Conservation (phyloP, 306 rosid species). For the Acacia crassicarpa region DNA sequence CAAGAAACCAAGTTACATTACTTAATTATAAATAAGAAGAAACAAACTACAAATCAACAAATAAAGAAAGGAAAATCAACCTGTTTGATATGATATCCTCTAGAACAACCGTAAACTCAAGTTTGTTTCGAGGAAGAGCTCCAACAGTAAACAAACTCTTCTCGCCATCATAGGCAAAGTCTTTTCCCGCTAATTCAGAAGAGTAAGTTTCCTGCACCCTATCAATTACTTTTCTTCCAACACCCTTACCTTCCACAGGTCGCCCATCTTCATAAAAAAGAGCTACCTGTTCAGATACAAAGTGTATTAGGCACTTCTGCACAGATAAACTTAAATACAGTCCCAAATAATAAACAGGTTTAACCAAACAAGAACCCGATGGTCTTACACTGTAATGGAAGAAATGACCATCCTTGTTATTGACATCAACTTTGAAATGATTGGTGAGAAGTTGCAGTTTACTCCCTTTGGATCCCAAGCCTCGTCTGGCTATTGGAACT, state of each 20-base stretch:
- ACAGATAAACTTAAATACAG: background rate
- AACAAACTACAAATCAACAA: background rate
- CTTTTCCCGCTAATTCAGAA: conserved; percentile 67
- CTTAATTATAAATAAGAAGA: background rate
- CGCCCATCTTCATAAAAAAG: conserved; percentile 84
- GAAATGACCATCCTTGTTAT: conserved; percentile 65
- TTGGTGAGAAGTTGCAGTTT: conserved; percentile 64
- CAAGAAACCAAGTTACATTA: background rate
- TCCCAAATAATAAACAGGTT: background rate
- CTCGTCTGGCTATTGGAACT: conserved; percentile 67
- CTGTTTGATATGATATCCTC: conserved; percentile 70
- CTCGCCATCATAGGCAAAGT: conserved; percentile 94
- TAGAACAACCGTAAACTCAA: conserved; percentile 73
- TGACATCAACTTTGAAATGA: conserved; percentile 74
- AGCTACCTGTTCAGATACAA: conserved; percentile 51
- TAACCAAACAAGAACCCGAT: background rate
- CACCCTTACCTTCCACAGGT: conserved; percentile 83
- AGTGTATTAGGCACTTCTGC: background rate
- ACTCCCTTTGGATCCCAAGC: conserved; percentile 65
- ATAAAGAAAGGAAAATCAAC: conserved; percentile 31
- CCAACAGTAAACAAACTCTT: conserved; percentile 89
- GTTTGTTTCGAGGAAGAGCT: conserved; percentile 82
- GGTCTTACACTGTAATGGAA: conserved; percentile 84
- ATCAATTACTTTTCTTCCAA: conserved; percentile 83
- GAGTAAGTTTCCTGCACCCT: conserved; percentile 74